A percentile compares a stretch with the other conserved stretches of the same genome.
These are phyloP conservation scores for Cladorrhinum samala DNA, from an alignment of 495 filamentous ascomycete genomes.

Conservation along the genomic window DNA sequence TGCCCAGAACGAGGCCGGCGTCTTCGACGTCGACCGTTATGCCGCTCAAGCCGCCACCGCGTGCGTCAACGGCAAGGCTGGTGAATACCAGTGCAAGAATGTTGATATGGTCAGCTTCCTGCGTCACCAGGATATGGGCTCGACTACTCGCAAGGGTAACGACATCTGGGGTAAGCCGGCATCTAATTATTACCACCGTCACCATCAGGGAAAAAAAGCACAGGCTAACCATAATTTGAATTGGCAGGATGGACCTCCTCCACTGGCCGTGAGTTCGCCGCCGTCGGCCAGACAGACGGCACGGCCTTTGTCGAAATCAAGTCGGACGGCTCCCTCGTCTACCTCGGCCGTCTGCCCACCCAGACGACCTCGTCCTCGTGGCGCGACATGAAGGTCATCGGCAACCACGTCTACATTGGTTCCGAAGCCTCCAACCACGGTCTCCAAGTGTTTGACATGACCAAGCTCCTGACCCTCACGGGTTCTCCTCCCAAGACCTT, in stretches of 20 bases:
- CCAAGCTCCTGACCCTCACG: constrained; percentile 24
- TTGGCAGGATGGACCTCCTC: constrained; percentile 33
- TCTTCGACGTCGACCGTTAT: constrained; percentile 32
- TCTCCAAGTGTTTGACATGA: constrained; percentile 46
- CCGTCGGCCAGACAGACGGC: constrained; percentile 44
- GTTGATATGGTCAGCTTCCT: constrained; percentile 50
- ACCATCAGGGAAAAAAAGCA: not conserved
- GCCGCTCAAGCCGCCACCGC: constrained; percentile 18
- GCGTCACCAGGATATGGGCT: constrained; percentile 43
- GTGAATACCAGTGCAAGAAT: constrained; percentile 48
- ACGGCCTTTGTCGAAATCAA: constrained; percentile 43
- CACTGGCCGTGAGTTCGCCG: constrained; percentile 43
- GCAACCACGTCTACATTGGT: constrained; percentile 41
- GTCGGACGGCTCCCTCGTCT: constrained; percentile 35
- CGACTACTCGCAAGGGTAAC: constrained; percentile 29
- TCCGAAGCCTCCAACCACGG: constrained; percentile 38
- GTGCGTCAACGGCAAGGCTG: constrained; percentile 42
- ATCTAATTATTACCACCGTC: not conserved
- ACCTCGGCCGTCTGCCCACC: constrained; percentile 42
- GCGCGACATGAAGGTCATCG: constrained; percentile 41
- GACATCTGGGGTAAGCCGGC: constrained; percentile 31
- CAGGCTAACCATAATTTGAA: too few species aligned
- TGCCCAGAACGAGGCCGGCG: not conserved
- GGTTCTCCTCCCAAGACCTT: constrained; percentile 13
- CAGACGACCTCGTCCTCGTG: constrained; percentile 30